phyloP scores from a whole-genome alignment of 345 rosid genomes.

The Eucalyptus polyanthemos region DNA sequence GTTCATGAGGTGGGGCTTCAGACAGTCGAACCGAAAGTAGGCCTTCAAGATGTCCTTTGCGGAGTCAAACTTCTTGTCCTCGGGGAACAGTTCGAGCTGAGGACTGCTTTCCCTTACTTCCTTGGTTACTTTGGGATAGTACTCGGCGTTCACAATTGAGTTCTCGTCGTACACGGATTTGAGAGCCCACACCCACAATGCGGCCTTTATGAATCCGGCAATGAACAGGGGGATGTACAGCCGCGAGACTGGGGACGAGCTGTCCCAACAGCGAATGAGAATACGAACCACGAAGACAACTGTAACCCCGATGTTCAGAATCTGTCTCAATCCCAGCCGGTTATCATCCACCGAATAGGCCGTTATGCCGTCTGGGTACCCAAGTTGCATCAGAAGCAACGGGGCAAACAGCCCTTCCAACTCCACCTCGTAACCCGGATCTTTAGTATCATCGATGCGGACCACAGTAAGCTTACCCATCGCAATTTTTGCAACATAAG shows the following conservation, averaged over 20 bases:
- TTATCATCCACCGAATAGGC: constrained; percentile 7
- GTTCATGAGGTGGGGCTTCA: not conserved
- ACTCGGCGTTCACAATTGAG: not conserved
- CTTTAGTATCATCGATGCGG: not conserved
- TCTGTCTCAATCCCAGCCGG: not conserved
- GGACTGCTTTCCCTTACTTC: not conserved
- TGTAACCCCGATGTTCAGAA: not conserved
- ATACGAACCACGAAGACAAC: not conserved
- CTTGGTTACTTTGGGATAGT: not conserved
- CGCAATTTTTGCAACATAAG: not conserved
- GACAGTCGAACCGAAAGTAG: not conserved
- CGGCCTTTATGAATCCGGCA: not conserved
- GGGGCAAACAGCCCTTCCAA: constrained; percentile 1
- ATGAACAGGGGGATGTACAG: not conserved
- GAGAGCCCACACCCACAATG: not conserved
- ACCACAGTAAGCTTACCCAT: constrained; percentile 2
- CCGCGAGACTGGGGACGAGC: not conserved
- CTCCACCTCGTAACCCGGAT: not conserved
- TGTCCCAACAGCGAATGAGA: not conserved
- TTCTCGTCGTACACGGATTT: not conserved
- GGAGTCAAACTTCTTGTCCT: not conserved
- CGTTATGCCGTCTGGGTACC: constrained; percentile 3
- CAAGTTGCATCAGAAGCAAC: not conserved
- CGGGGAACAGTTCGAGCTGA: not conserved
- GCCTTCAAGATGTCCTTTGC: not conserved